Evolutionary conservation across 108 stramenopile genomes (phyloP), one percentile per base, ranked within the genome.

Genomic region (Pseudonitzschia multistriata): DNA sequence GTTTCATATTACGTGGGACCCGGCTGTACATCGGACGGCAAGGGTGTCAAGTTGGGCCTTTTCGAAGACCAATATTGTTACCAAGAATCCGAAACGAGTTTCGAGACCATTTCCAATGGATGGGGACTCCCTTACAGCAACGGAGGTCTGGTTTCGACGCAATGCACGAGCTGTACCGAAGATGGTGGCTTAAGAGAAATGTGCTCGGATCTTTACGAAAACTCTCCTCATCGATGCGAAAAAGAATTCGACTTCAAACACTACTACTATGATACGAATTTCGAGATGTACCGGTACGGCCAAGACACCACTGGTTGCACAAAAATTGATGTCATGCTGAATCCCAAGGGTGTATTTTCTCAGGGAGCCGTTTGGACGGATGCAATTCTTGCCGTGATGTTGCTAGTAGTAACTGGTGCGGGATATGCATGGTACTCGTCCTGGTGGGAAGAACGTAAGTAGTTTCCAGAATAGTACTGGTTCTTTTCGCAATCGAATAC

Each of bases 1-100:
- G n/a, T 17, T 33, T 30, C 27, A 6, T 82, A 72, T 74, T 82
- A 49, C 50, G 36, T 82, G 30, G 81, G 81, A 27, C 81, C 81
- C 29, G 57, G 68, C 22, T 82, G 81, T 72, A 71, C 76, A 34
- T 50, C 33, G 3, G 70, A 73, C 29, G 74, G 56, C 21, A 49
- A 28, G 0, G 72, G 77, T 59, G 50, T 82, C 33, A 49, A 45
- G 29, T 47, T 82, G 40, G 77, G 62, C 0, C 25, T 77, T 34
- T 82, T 60, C 45, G 49, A 60, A 35, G 77, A 81, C 34, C n/a
- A 74, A 42, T 56, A 54, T 27, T 81, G 80, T 30, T 60, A 68
- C 52, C 34, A 45, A 19, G 62, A 37, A n/a, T 57, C 71, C 30
- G 34, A 47, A 3, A 56, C 21, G 52, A 49, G 49, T 52, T 77